Percentiles rank a stretch among this genome's conserved stretches.
Evolutionary conservation across 306 rosid genomes (phyloP).

Genomic region (Lathyrus oleraceus): DNA sequence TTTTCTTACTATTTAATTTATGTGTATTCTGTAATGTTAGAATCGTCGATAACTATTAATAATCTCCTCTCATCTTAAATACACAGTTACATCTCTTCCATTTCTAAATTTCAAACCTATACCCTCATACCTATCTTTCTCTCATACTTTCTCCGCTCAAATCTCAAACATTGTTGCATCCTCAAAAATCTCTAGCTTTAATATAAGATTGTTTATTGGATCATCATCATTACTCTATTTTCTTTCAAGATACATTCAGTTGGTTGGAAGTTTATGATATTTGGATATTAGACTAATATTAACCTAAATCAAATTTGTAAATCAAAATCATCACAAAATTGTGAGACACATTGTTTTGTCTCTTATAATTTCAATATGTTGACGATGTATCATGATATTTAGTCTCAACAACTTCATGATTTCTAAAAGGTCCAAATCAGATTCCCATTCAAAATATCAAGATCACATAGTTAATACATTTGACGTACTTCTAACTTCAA

Average conservation of each 20-base stretch:
- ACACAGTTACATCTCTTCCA: conserved; percentile 21
- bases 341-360: conserved; percentile 15
- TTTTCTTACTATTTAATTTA: background rate
- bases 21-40: conserved; percentile 31
- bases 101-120: background rate
- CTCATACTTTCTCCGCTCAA: background rate
- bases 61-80: conserved; percentile 1
- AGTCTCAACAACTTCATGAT: conserved; percentile 17
- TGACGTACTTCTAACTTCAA: too few species aligned
- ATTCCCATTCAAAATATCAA: too few species aligned
- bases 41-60: conserved; percentile 6
- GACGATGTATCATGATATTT: conserved; percentile 13
- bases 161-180: conserved; percentile 36
- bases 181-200: too few species aligned
- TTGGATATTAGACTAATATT: too few species aligned
- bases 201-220: too few species aligned
- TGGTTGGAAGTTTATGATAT: too few species aligned
- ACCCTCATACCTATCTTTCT: background rate
- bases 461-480: too few species aligned
- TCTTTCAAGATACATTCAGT: too few species aligned
- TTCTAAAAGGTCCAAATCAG: conserved; percentile 19
- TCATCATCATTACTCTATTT: too few species aligned
- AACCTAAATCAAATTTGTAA: background rate
- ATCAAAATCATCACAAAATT: background rate
- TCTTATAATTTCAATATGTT: conserved; percentile 3